Evolutionary conservation across 768 basidiomycete species (phyloP).

Genomic region (Xanthoconium stramineum): DNA sequence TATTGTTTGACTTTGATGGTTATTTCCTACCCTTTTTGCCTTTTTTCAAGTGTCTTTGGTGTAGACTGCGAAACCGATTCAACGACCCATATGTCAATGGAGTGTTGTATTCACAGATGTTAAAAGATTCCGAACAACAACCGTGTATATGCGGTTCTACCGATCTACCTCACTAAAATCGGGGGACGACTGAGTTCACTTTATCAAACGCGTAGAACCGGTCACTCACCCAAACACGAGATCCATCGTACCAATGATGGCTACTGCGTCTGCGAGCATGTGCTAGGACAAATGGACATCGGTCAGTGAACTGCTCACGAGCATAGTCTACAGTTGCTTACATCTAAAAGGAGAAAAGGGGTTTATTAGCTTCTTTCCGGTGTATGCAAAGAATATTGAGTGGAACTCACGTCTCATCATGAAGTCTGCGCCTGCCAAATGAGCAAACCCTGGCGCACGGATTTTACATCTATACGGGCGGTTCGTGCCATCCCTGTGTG

Average conservation of each 20-base stretch:
- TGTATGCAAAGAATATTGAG: background rate
- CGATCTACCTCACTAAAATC: conserved; percentile 30
- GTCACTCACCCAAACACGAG: conserved; percentile 87
- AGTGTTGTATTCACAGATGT: conserved; percentile 5
- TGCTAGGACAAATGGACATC: conserved; percentile 51
- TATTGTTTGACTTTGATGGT: too few relatives aligned
- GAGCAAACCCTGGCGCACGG: conserved; percentile 94
- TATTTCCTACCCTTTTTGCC: too few relatives aligned
- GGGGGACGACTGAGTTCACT: background rate
- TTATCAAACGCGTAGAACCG: background rate
- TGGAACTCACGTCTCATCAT: conserved; percentile 86
- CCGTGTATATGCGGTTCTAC: conserved; percentile 15
- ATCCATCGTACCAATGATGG: conserved; percentile 99
- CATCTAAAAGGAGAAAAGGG: conserved; percentile 28
- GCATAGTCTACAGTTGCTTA: conserved; percentile 22
- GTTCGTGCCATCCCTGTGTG: conserved; percentile 81
- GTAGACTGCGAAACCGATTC: too few relatives aligned
- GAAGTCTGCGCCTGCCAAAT: conserved; percentile 93
- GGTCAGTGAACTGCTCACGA: conserved; percentile 10
- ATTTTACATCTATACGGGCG: conserved; percentile 97
- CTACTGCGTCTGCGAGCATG: conserved; percentile 91
- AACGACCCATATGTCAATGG: background rate
- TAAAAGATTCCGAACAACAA: conserved; percentile 1
- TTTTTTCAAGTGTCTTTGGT: too few relatives aligned
- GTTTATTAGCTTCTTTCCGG: background rate